Percentiles rank a stretch among this genome's conserved stretches.
Conservation (phyloP, 768 basidiomycete species). For the Suillus decipiens region DNA sequence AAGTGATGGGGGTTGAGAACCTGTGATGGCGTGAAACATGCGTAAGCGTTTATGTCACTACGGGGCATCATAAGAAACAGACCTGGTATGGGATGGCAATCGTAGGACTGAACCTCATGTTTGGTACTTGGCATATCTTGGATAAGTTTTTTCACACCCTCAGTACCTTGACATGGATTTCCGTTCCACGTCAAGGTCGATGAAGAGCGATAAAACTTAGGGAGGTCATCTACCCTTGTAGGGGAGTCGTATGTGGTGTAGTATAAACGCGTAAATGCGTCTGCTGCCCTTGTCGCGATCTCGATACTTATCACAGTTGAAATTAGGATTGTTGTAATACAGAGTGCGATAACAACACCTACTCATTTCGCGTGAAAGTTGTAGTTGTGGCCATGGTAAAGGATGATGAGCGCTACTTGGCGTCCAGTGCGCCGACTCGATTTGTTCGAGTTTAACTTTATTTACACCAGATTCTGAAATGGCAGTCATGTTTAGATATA, state of each 20-base stretch:
- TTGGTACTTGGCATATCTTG: slow-evolving; percentile 76
- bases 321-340: background rate
- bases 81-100: slow-evolving; percentile 91
- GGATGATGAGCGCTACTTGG: background rate
- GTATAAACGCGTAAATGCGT: slow-evolving; percentile 80
- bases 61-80: slow-evolving; percentile 16
- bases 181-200: slow-evolving; percentile 89
- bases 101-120: slow-evolving; percentile 86
- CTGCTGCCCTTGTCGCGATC: slow-evolving; percentile 82
- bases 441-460: too few relatives aligned
- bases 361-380: slow-evolving; percentile 59
- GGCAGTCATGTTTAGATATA: too few relatives aligned
- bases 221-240: slow-evolving; percentile 73
- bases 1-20: slow-evolving; percentile 76
- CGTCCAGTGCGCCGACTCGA: too few relatives aligned
- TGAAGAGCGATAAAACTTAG: slow-evolving; percentile 75
- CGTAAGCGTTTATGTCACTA: background rate
- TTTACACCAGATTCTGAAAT: too few relatives aligned
- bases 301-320: slow-evolving; percentile 61
- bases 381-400: slow-evolving; percentile 26
- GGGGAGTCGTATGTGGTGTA: slow-evolving; percentile 82
- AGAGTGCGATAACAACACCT: slow-evolving; percentile 30
- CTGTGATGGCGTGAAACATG: slow-evolving; percentile 36
- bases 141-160: slow-evolving; percentile 66
- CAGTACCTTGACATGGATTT: slow-evolving; percentile 71